Base-by-base conservation (phyloP, 2,329 filamentous ascomycete genomes). In the Purpureocillium lavendulum region DNA sequence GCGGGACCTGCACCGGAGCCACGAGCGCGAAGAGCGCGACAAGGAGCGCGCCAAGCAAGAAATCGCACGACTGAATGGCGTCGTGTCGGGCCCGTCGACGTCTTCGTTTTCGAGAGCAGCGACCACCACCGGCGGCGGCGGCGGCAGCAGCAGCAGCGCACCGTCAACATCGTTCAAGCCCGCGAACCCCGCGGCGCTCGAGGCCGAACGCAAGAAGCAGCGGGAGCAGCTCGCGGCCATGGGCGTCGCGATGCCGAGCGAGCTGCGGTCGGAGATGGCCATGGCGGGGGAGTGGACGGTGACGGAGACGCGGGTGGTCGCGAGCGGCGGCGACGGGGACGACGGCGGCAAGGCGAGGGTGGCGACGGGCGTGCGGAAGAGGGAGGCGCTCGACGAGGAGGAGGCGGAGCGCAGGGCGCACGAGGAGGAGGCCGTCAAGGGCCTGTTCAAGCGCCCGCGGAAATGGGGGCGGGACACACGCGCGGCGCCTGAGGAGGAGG, bases 201-300 rank as follows among this genome's bases (percentile, higher is more conserved):
- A 79, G 15, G 75, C 80, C 8, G 83, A 94, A 48, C 69, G 87
- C 40, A 90, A 90, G 61, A 75, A 73, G 40, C 92, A 98, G 63
- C 76, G 94, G 53, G 82, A 88, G 46, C 88, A 97, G 61, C 70
- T 98, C 10, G 88, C 84, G 4, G 85, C 84, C 29, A 75, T 98
- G 71, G 92, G 92, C 1, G 80, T 98, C 36, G 77, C 80, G 35
- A 76, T 97, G 39, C 92, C 92, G 1, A 80, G 86, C 33, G 80
- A 84, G 48, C 80, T 87, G 41, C 72, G 87, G 43, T 71, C 75
- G 2, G 86, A 92, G 43, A 80, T 96, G 77, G 88, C 89, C 5
- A 80, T 96, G 67, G 81, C 83, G 4, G 87, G 92, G 26, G 85
- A 94, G 39, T 98, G 90, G 90, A 79, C 87, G 1, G 75, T 82